These are phyloP conservation scores for Piper longum DNA, from an alignment of 164 flowering plant genomes.

Conservation along the genomic window DNA sequence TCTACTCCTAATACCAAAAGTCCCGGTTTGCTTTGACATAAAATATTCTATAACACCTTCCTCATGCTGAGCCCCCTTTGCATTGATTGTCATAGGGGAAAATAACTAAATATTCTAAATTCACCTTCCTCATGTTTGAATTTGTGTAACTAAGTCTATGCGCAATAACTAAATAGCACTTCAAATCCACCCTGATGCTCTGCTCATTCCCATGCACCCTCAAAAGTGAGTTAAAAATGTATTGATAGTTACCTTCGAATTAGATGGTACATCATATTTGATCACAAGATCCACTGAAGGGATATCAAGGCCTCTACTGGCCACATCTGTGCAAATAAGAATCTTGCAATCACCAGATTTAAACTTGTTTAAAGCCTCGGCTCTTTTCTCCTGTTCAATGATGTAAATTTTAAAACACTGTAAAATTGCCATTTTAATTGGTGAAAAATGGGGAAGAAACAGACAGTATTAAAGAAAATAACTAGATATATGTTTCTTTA, in stretches of 20 bases:
- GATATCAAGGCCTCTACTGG: conserved; percentile 95
- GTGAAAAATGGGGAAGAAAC: not conserved
- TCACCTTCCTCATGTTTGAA: not conserved
- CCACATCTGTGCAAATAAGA: conserved; percentile 89
- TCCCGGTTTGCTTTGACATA: too few relatives aligned
- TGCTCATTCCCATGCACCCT: not conserved
- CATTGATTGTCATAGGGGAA: too few relatives aligned
- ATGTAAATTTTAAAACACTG: not conserved
- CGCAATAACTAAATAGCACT: not conserved
- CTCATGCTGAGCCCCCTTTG: too few relatives aligned
- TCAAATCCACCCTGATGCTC: not conserved
- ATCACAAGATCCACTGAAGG: conserved; percentile 90
- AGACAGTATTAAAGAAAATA: not conserved
- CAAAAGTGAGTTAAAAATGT: not conserved
- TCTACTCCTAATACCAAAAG: too few relatives aligned
- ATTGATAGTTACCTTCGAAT: conserved; percentile 48
- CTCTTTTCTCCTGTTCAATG: conserved; percentile 54
- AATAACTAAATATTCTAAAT: not conserved
- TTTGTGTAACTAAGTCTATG: too few relatives aligned
- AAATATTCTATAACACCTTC: too few relatives aligned
- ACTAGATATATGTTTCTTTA: not conserved
- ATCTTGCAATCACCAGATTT: conserved; percentile 84
- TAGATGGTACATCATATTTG: conserved; percentile 79
- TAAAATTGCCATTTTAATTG: not conserved
- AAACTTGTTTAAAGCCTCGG: conserved; percentile 79